Percentiles rank a stretch among this genome's conserved stretches.
These are phyloP conservation scores for Phytophthora fragariaefolia DNA, from an alignment of 352 stramenopile species.

Conservation along the genomic window DNA sequence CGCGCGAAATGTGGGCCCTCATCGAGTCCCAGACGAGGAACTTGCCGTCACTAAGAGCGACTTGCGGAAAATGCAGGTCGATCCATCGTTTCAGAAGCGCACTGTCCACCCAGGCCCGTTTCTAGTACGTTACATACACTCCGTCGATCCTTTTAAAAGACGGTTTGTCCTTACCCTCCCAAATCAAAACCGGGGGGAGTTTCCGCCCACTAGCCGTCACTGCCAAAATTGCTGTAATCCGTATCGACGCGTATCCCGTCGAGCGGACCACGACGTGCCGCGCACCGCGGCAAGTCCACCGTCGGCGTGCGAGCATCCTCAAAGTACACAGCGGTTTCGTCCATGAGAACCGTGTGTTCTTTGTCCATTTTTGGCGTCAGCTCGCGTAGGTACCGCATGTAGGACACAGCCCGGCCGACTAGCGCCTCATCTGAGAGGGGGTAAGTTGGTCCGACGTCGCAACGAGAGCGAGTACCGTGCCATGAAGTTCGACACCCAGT, in stretches of 20 bases:
- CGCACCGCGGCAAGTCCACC: background rate
- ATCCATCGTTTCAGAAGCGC: slow-evolving; percentile 9
- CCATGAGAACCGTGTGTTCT: no score
- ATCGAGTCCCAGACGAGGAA: background rate
- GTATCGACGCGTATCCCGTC: slow-evolving; percentile 3
- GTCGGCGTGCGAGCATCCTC: background rate
- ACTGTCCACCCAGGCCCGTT: slow-evolving; percentile 3
- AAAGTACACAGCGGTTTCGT: no score
- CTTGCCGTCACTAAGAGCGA: slow-evolving; percentile 3
- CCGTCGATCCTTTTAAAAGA: background rate
- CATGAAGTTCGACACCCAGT: no score
- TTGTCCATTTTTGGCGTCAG: no score
- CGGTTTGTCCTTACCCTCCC: slow-evolving; percentile 1
- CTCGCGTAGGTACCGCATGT: no score
- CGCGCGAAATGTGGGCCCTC: slow-evolving; percentile 9
- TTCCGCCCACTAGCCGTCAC: slow-evolving; percentile 6
- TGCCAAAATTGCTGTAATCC: slow-evolving; percentile 1
- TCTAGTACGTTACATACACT: slow-evolving; percentile 3
- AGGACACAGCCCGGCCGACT: no score
- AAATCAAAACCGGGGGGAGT: background rate
- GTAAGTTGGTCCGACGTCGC: no score
- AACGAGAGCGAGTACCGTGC: no score
- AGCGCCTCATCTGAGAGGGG: no score
- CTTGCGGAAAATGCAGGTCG: slow-evolving; percentile 10
- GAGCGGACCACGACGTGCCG: background rate